These are phyloP conservation scores for Arachis hypogaea DNA, from an alignment of 306 rosid species.

Conservation along the genomic window DNA sequence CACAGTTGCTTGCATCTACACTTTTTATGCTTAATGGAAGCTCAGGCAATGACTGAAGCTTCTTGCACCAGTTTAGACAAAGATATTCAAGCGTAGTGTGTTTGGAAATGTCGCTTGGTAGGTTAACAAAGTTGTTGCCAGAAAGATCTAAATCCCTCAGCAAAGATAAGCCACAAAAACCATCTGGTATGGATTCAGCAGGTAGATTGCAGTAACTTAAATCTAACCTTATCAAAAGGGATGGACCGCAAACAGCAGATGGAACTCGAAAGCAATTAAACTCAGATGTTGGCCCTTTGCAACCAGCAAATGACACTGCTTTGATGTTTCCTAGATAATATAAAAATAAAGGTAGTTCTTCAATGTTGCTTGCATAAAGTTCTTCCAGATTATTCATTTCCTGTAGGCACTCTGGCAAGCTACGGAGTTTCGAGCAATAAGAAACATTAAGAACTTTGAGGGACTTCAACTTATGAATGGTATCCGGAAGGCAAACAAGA, in stretches of 20 bases:
- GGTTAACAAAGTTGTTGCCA: constrained; percentile 45
- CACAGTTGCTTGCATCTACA: constrained; percentile 38
- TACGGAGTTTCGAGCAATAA: constrained; percentile 34
- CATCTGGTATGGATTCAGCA: constrained; percentile 37
- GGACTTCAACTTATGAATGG: constrained; percentile 35
- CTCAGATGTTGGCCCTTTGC: constrained; percentile 36
- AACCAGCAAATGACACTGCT: constrained; percentile 36
- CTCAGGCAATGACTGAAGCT: constrained; percentile 38
- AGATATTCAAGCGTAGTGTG: constrained; percentile 31
- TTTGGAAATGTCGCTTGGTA: constrained; percentile 38
- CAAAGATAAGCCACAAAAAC: constrained; percentile 30
- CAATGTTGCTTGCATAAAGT: constrained; percentile 34
- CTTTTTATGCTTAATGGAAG: constrained; percentile 27
- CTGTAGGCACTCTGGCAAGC: constrained; percentile 34
- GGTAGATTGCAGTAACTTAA: constrained; percentile 45
- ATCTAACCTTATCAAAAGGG: background rate
- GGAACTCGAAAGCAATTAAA: constrained; percentile 32
- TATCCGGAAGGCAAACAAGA: constrained; percentile 42
- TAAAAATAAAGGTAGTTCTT: constrained; percentile 42
- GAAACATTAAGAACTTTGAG: constrained; percentile 40
- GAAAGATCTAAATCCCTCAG: constrained; percentile 16
- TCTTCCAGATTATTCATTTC: constrained; percentile 33
- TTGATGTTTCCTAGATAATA: constrained; percentile 28
- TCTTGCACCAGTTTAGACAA: constrained; percentile 25
- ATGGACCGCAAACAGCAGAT: background rate